Percentiles rank a stretch among this genome's conserved stretches.
Evolutionary conservation across 2,329 filamentous ascomycete genomes (phyloP).

Genomic region (Phoma sp.): DNA sequence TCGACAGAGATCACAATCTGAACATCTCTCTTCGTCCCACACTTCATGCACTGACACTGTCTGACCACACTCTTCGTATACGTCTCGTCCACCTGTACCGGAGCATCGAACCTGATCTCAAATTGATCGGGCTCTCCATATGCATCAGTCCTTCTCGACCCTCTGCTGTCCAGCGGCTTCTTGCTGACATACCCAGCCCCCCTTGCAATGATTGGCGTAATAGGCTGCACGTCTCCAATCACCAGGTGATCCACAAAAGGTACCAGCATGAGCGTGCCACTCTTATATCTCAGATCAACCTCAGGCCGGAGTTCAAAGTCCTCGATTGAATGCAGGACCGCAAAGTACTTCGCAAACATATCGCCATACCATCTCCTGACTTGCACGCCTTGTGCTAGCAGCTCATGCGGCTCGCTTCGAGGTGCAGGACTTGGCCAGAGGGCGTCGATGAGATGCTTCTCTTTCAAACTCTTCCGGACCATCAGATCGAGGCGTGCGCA

Average conservation of each 20-base stretch:
- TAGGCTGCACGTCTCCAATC: constrained; percentile 42
- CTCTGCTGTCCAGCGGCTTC: constrained; percentile 24
- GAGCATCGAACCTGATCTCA: constrained; percentile 45
- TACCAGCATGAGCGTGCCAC: constrained; percentile 43
- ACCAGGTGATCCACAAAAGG: constrained; percentile 45
- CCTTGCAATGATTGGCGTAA: constrained; percentile 42
- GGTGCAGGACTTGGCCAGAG: constrained; percentile 45
- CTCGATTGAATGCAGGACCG: constrained; percentile 37
- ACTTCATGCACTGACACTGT: constrained; percentile 46
- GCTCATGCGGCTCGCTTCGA: constrained; percentile 31
- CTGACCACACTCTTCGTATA: constrained; percentile 40
- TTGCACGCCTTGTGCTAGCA: constrained; percentile 42
- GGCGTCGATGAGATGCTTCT: constrained; percentile 46
- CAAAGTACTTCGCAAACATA: constrained; percentile 49
- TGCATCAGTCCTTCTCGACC: constrained; percentile 13
- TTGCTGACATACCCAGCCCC: constrained; percentile 41
- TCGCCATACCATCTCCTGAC: constrained; percentile 46
- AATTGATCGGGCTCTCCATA: constrained; percentile 42
- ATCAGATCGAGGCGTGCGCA: constrained; percentile 43
- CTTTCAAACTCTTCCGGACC: constrained; percentile 47
- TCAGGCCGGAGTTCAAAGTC: constrained; percentile 41
- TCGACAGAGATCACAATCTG: constrained; percentile 44
- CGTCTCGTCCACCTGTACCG: constrained; percentile 37
- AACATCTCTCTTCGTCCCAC: constrained; percentile 44
- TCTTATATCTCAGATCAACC: constrained; percentile 40